Percentiles rank a stretch among this genome's conserved stretches.
These are phyloP conservation scores for Citrus hindsii DNA, from an alignment of 345 rosid species.

Conservation along the genomic window DNA sequence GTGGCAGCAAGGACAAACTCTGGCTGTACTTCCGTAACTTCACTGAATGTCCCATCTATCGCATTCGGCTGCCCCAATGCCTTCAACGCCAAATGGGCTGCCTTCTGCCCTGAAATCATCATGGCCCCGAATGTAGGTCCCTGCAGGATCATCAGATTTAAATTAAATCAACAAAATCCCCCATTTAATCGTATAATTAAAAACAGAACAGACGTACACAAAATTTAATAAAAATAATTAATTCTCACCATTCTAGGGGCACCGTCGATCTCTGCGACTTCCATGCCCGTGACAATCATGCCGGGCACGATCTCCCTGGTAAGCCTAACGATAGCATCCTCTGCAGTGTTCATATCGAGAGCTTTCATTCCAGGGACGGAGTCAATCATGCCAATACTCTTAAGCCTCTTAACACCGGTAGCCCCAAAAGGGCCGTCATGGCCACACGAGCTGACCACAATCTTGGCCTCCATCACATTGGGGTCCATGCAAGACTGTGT, in stretches of 20 bases:
- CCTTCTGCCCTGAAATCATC: conserved; percentile 67
- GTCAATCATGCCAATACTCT: conserved; percentile 37
- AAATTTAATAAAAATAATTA: background rate
- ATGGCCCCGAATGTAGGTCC: conserved; percentile 64
- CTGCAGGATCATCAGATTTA: conserved; percentile 20
- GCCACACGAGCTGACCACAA: conserved; percentile 43
- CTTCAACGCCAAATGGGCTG: conserved; percentile 54
- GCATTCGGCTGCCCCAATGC: conserved; percentile 48
- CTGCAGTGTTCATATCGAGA: conserved; percentile 34
- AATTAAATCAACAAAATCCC: background rate
- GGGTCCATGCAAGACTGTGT: conserved; percentile 43
- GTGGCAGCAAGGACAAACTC: conserved; percentile 41
- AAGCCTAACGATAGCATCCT: conserved; percentile 38
- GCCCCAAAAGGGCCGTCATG: conserved; percentile 45
- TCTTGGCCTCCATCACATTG: conserved; percentile 42
- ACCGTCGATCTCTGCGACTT: conserved; percentile 46
- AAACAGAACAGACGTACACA: background rate
- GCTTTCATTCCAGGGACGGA: conserved; percentile 37
- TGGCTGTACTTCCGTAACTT: conserved; percentile 14
- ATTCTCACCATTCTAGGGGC: conserved; percentile 23
- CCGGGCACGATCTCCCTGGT: conserved; percentile 34
- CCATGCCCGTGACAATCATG: conserved; percentile 39
- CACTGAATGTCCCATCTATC: conserved; percentile 28
- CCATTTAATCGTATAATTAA: background rate
- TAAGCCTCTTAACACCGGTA: conserved; percentile 37